phyloP scores from a whole-genome alignment of 2,329 filamentous ascomycete genomes.

The Dichotomopilus funicola region DNA sequence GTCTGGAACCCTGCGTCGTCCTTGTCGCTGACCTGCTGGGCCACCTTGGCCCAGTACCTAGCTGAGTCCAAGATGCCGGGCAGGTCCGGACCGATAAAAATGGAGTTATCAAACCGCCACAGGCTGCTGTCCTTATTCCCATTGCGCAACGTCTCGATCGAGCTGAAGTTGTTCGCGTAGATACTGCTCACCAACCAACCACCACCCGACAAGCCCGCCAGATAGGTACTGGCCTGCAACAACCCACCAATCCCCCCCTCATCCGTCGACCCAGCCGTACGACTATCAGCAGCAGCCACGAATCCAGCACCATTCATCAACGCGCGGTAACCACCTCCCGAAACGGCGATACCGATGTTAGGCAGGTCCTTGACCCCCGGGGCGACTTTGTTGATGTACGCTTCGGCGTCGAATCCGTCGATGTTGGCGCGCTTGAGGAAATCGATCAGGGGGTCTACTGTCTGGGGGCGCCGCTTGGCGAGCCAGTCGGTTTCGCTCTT shows the following conservation, averaged over 20 bases:
- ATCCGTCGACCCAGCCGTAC: slow-evolving; percentile 56
- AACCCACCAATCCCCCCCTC: slow-evolving; percentile 70
- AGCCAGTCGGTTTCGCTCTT: slow-evolving; percentile 69
- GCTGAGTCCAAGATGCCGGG: slow-evolving; percentile 26
- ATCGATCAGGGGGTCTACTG: slow-evolving; percentile 65
- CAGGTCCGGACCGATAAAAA: slow-evolving; percentile 30
- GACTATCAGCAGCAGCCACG: slow-evolving; percentile 69
- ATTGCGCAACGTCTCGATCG: slow-evolving; percentile 51
- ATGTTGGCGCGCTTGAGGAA: slow-evolving; percentile 69
- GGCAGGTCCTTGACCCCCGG: slow-evolving; percentile 53
- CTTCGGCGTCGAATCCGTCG: slow-evolving; percentile 65
- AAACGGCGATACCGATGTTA: slow-evolving; percentile 67
- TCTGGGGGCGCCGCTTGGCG: slow-evolving; percentile 61
- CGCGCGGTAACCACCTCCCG: slow-evolving; percentile 82
- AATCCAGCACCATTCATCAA: slow-evolving; percentile 77
- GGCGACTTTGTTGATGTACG: slow-evolving; percentile 60
- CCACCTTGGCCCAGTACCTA: slow-evolving; percentile 55
- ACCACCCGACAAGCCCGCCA: slow-evolving; percentile 70
- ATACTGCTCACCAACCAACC: slow-evolving; percentile 81
- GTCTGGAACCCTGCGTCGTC: slow-evolving; percentile 55
- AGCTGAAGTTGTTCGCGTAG: slow-evolving; percentile 77
- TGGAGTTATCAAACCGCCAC: slow-evolving; percentile 32
- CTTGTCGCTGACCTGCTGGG: slow-evolving; percentile 54
- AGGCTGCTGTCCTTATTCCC: slow-evolving; percentile 30
- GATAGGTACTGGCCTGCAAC: slow-evolving; percentile 72